Percentiles rank a stretch among this genome's conserved stretches.
Conservation (phyloP, 1,284 basidiomycete genomes). For the Caloboletus firmus region DNA sequence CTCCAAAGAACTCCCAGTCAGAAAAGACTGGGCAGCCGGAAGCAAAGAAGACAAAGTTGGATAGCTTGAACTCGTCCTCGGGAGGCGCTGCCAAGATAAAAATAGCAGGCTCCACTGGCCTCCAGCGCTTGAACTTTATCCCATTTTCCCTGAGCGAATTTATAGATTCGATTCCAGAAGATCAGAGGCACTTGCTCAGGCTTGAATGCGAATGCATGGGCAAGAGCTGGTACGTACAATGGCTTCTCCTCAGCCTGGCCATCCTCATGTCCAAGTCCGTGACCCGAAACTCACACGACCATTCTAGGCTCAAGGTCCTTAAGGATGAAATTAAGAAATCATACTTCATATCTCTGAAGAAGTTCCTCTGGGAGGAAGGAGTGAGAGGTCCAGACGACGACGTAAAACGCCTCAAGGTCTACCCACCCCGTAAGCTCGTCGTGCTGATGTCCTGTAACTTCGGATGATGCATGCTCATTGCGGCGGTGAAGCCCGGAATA, state of each 20-base stretch:
- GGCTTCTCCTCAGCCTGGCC: not conserved
- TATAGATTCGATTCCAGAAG: constrained; percentile 53
- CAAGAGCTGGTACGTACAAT: constrained; percentile 61
- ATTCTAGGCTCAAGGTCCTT: constrained; percentile 64
- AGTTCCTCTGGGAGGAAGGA: constrained; percentile 68
- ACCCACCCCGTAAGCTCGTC: constrained; percentile 58
- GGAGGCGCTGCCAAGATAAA: constrained; percentile 22
- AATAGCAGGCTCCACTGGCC: constrained; percentile 19
- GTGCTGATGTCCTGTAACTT: not conserved
- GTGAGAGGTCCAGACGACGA: constrained; percentile 54
- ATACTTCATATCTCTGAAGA: constrained; percentile 73
- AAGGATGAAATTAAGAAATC: constrained; percentile 72
- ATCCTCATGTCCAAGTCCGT: not conserved
- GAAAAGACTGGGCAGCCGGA: constrained; percentile 32
- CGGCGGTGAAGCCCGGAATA: constrained; percentile 55
- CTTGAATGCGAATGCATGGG: constrained; percentile 74
- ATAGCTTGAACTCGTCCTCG: constrained; percentile 11
- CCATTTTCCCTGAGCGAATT: constrained; percentile 66
- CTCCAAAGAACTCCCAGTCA: constrained; percentile 39
- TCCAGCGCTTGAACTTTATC: constrained; percentile 60
- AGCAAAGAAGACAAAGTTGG: constrained; percentile 46
- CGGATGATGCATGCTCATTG: constrained; percentile 4
- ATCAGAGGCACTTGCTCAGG: constrained; percentile 55
- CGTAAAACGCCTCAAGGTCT: constrained; percentile 49
- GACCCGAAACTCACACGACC: constrained; percentile 3